Percentiles rank a stretch among this genome's conserved stretches.
These are phyloP conservation scores for Bonia amplexicaulis DNA, from an alignment of 176 grass and related monocot genomes.

Conservation along the genomic window DNA sequence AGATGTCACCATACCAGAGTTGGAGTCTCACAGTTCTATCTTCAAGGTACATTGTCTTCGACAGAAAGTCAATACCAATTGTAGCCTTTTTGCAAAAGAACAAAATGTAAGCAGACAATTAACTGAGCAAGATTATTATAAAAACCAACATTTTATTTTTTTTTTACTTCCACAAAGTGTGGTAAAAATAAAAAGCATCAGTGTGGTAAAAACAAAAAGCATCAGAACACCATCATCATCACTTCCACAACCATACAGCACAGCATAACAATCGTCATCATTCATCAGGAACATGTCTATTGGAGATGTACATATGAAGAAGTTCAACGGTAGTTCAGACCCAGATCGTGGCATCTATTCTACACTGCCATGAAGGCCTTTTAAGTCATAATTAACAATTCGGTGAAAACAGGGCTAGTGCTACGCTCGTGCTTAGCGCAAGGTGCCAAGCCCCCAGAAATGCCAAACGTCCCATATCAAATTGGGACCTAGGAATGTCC, in stretches of 20 bases:
- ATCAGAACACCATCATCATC: background rate
- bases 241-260: background rate
- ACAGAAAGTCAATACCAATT: constrained; percentile 94
- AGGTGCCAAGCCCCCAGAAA: background rate
- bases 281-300: background rate
- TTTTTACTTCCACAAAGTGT: background rate
- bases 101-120: background rate
- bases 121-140: background rate
- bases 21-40: constrained; percentile 93
- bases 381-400: background rate
- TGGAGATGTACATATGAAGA: background rate
- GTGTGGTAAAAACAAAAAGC: background rate
- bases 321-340: background rate
- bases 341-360: background rate
- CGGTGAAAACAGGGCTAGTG: background rate
- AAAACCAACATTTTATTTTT: background rate
- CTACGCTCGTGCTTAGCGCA: background rate
- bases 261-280: background rate
- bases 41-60: constrained; percentile 96
- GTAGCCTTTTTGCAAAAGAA: constrained; percentile 63
- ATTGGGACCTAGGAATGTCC: background rate
- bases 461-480: background rate
- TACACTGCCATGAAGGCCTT: background rate
- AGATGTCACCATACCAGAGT: constrained; percentile 59
- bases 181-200: background rate